Percentiles rank a stretch among this genome's conserved stretches.
Evolutionary conservation across 108 stramenopile species (phyloP).

Genomic region (Seminavis robusta): DNA sequence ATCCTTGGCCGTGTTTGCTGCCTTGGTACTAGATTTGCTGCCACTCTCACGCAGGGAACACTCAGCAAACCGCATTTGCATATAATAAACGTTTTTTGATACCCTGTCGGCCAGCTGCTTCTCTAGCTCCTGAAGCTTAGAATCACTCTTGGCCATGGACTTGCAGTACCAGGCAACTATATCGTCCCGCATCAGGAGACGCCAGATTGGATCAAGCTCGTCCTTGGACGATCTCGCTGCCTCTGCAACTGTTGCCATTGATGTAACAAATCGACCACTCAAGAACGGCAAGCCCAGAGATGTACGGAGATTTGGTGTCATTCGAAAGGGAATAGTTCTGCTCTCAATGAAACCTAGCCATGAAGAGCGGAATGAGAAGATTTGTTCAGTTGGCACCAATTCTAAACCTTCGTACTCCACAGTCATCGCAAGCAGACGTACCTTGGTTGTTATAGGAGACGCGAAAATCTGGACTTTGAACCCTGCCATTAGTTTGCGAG

Average conservation of each 20-base stretch:
- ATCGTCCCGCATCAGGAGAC: constrained; percentile 77
- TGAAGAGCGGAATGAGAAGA: constrained; percentile 1
- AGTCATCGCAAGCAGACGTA: too few relatives aligned
- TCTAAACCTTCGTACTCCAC: too few relatives aligned
- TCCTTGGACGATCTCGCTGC: constrained; percentile 46
- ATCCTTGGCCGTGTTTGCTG: constrained; percentile 20
- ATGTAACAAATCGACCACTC: constrained; percentile 59
- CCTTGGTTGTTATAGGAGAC: constrained; percentile 81
- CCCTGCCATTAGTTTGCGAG: constrained; percentile 38
- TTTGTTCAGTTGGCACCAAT: background rate
- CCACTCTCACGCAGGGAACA: constrained; percentile 33
- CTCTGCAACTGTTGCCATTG: constrained; percentile 56
- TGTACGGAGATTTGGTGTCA: constrained; percentile 70
- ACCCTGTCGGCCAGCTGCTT: constrained; percentile 74
- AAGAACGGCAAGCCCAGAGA: constrained; percentile 66
- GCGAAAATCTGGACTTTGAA: constrained; percentile 71
- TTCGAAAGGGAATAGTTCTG: constrained; percentile 64
- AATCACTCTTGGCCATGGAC: constrained; percentile 65
- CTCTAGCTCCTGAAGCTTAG: constrained; percentile 80
- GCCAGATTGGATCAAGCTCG: constrained; percentile 66
- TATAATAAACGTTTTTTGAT: constrained; percentile 56
- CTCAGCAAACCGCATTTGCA: constrained; percentile 56
- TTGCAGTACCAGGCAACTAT: constrained; percentile 85
- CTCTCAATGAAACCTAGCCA: constrained; percentile 52
- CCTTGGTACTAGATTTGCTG: constrained; percentile 6